Evolutionary conservation across 2,329 filamentous ascomycete species (phyloP).

Genomic region (Sporothrix brasiliensis): DNA sequence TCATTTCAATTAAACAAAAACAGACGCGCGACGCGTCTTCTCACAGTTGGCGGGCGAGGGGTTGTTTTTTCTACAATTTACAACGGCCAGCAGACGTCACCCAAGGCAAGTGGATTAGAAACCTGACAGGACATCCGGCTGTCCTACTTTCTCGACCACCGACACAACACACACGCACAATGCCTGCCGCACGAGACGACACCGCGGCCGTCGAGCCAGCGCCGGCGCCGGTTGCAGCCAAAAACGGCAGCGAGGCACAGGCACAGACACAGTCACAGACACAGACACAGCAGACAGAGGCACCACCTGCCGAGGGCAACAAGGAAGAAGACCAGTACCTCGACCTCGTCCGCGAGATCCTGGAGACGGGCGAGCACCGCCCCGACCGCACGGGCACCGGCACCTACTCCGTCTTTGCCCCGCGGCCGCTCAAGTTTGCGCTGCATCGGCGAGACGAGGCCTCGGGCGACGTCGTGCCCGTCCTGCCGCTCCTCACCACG

Average conservation of each 20-base stretch:
- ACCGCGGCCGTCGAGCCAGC: background rate
- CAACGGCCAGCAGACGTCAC: background rate
- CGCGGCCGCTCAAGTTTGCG: constrained; percentile 80
- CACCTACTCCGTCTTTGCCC: constrained; percentile 86
- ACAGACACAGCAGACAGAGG: background rate
- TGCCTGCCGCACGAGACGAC: constrained; percentile 30
- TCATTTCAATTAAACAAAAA: constrained; percentile 24
- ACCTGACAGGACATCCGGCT: background rate
- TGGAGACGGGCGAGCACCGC: constrained; percentile 80
- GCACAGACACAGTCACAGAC: constrained; percentile 7
- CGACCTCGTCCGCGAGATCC: constrained; percentile 81
- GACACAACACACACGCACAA: constrained; percentile 10
- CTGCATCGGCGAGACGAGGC: constrained; percentile 49
- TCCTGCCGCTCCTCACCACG: constrained; percentile 92
- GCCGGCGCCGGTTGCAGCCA: background rate
- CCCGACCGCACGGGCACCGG: constrained; percentile 92
- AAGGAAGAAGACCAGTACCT: constrained; percentile 91
- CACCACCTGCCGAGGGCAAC: constrained; percentile 22
- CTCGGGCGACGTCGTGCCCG: constrained; percentile 61
- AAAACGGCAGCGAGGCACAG: constrained; percentile 5
- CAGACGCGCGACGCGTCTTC: constrained; percentile 28
- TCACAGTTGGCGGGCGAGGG: constrained; percentile 16
- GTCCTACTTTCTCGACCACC: background rate
- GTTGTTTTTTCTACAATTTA: background rate
- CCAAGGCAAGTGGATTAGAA: background rate